These are phyloP conservation scores for Cutaneotrichosporon spelunceum DNA, from an alignment of 1,284 basidiomycete genomes.

Conservation along the genomic window DNA sequence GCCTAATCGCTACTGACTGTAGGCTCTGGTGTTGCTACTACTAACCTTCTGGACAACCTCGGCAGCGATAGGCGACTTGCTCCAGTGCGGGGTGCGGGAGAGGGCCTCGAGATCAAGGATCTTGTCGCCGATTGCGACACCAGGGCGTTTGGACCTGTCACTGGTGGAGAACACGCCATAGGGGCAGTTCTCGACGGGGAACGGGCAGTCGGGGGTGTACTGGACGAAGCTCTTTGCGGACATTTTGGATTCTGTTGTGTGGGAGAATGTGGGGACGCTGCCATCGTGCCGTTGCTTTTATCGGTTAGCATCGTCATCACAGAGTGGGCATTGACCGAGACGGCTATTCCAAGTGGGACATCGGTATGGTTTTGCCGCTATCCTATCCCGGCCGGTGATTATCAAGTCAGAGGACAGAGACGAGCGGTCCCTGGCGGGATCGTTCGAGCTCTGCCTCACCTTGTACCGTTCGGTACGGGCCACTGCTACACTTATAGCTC, in stretches of 20 bases:
- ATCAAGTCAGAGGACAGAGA: too few species aligned
- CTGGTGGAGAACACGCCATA: constrained; percentile 23
- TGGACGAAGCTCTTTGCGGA: constrained; percentile 13
- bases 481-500: too few species aligned
- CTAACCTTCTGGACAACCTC: constrained; percentile 23
- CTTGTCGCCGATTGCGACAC: constrained; percentile 24
- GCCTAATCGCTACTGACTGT: not conserved
- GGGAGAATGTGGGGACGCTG: not conserved
- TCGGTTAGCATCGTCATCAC: not conserved
- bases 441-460: too few species aligned
- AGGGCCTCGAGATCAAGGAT: constrained; percentile 25
- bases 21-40: not conserved
- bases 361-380: not conserved
- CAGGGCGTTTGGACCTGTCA: constrained; percentile 12
- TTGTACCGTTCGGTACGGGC: too few species aligned
- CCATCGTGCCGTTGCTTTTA: not conserved
- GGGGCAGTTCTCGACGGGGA: constrained; percentile 27
- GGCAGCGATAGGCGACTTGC: constrained; percentile 9
- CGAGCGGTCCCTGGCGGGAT: too few species aligned
- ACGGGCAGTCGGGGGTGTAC: constrained; percentile 19
- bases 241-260: constrained; percentile 1
- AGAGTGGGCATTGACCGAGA: not conserved
- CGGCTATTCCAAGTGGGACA: not conserved
- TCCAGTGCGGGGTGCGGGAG: constrained; percentile 12
- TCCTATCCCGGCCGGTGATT: too few species aligned